A percentile compares a stretch with the other conserved stretches of the same genome.
Evolutionary conservation across 495 filamentous ascomycete genomes (phyloP).

Genomic region (Immersiella caudata): DNA sequence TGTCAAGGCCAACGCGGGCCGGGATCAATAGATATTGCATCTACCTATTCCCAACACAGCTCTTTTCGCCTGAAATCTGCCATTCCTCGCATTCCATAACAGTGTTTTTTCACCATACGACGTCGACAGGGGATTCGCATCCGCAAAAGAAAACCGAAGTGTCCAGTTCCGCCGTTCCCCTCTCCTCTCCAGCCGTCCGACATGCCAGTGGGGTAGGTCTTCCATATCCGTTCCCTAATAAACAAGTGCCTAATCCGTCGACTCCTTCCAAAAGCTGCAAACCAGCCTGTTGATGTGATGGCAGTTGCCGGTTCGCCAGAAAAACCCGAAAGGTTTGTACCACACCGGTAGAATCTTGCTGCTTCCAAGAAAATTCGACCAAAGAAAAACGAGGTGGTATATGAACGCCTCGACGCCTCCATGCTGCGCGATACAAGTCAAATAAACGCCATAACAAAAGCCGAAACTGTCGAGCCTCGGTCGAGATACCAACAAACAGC

Average conservation of each 20-base stretch:
- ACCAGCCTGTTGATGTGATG: not conserved
- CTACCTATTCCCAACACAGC: not conserved
- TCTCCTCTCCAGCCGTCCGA: not conserved
- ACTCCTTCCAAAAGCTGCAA: not conserved
- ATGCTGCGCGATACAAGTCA: not conserved
- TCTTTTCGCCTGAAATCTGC: not conserved
- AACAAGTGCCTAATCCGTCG: not conserved
- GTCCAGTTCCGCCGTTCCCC: not conserved
- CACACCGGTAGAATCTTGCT: not conserved
- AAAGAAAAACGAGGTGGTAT: slow-evolving; percentile 12
- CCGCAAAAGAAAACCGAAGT: not conserved
- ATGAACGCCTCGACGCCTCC: slow-evolving; percentile 13
- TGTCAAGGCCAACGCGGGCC: not conserved
- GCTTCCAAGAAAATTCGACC: not conserved
- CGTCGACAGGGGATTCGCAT: not conserved
- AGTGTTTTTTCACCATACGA: not conserved
- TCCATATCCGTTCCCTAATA: not conserved
- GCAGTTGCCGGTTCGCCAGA: not conserved
- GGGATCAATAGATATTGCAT: not conserved
- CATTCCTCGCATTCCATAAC: not conserved
- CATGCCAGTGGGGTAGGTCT: not conserved
- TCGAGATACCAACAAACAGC: not conserved
- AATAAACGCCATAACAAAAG: slow-evolving; percentile 1
- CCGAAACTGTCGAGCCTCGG: not conserved
- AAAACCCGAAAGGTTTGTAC: not conserved